Conservation (phyloP, 1,139 yeast genomes). For the Blastobotrys buckinghamii region DNA sequence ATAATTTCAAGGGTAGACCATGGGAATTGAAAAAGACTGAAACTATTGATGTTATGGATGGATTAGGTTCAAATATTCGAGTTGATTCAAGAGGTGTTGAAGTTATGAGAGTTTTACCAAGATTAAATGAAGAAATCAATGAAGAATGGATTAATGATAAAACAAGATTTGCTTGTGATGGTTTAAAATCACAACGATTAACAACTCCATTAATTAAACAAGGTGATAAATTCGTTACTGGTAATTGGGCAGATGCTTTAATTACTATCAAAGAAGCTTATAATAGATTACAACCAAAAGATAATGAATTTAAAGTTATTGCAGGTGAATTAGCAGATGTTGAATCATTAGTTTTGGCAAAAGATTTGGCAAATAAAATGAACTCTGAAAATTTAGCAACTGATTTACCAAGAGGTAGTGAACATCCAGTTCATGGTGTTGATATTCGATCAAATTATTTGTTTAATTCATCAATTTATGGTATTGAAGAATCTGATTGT, state of each 20-base stretch:
- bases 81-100: conserved; percentile 85
- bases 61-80: conserved; percentile 74
- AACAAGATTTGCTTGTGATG: conserved; percentile 81
- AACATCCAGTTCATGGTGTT: conserved; percentile 62
- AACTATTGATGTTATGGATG: conserved; percentile 81
- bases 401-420: conserved; percentile 52
- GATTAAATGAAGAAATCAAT: conserved; percentile 79
- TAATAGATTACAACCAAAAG: conserved; percentile 52
- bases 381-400: conserved; percentile 80
- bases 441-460: conserved; percentile 76
- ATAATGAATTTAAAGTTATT: conserved; percentile 71
- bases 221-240: conserved; percentile 65
- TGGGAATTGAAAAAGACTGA: conserved; percentile 93
- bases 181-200: conserved; percentile 78
- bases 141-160: conserved; percentile 93
- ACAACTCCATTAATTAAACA: conserved; percentile 74
- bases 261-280: conserved; percentile 63
- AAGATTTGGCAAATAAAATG: conserved; percentile 69
- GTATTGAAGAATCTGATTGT: conserved; percentile 78
- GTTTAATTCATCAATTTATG: conserved; percentile 74
- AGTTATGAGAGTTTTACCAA: conserved; percentile 82
- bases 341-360: conserved; percentile 74
- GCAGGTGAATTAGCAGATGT: conserved; percentile 82
- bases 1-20: conserved; percentile 87
- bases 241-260: conserved; percentile 87